Evolutionary conservation across 2,329 filamentous ascomycete species (phyloP).

Genomic region (Alternaria tenuissima): DNA sequence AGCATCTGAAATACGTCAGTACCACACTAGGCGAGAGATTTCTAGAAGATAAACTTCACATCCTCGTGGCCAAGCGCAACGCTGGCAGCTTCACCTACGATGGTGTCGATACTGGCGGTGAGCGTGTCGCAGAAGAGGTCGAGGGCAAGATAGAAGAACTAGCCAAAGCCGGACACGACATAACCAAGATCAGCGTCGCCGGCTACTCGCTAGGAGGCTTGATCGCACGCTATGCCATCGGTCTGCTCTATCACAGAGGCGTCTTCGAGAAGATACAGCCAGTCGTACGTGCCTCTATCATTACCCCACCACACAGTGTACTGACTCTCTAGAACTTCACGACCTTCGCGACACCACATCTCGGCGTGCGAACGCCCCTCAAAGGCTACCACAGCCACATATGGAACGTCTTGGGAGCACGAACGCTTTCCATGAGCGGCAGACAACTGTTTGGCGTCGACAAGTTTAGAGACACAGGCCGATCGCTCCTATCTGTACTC

Average conservation of each 20-base stretch:
- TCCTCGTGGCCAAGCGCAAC: slow-evolving; percentile 77
- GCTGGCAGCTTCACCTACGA: slow-evolving; percentile 74
- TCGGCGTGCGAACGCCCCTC: slow-evolving; percentile 62
- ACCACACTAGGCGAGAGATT: slow-evolving; percentile 69
- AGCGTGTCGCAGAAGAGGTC: slow-evolving; percentile 70
- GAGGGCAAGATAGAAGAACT: slow-evolving; percentile 65
- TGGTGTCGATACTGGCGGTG: slow-evolving; percentile 73
- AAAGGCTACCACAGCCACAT: slow-evolving; percentile 54
- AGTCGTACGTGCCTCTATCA: slow-evolving; percentile 65
- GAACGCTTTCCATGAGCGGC: slow-evolving; percentile 82
- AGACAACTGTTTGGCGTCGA: slow-evolving; percentile 89
- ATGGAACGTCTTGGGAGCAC: slow-evolving; percentile 82
- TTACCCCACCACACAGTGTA: neutral
- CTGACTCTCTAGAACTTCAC: slow-evolving; percentile 76
- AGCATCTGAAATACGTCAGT: slow-evolving; percentile 74
- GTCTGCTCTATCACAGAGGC: slow-evolving; percentile 81
- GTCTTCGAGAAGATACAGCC: slow-evolving; percentile 81
- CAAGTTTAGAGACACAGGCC: slow-evolving; percentile 81
- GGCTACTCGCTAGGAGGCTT: slow-evolving; percentile 92
- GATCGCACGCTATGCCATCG: slow-evolving; percentile 85
- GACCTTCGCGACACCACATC: slow-evolving; percentile 82
- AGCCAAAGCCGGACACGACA: slow-evolving; percentile 69
- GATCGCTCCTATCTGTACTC: slow-evolving; percentile 79
- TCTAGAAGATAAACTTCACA: slow-evolving; percentile 69
- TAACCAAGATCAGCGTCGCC: slow-evolving; percentile 83